These are phyloP conservation scores for Trametes coccinea DNA, from an alignment of 768 basidiomycete genomes.

Conservation along the genomic window DNA sequence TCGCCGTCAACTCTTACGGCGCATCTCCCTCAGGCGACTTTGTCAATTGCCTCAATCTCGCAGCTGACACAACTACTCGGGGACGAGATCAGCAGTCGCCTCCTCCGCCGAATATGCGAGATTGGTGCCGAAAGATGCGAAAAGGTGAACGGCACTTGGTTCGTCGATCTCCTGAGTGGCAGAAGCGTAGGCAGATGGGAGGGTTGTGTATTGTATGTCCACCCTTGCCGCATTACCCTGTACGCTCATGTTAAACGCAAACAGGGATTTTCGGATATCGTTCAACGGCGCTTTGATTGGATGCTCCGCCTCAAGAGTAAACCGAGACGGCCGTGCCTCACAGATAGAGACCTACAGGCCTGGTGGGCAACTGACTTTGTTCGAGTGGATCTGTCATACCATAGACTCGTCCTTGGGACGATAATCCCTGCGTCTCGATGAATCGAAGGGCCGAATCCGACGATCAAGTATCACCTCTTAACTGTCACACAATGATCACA, in stretches of 20 bases:
- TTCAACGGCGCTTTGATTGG: slow-evolving; percentile 52
- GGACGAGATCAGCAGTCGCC: slow-evolving; percentile 74
- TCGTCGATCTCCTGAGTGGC: slow-evolving; percentile 70
- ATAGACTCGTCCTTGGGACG: slow-evolving; percentile 36
- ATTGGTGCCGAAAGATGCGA: slow-evolving; percentile 60
- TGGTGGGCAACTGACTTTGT: slow-evolving; percentile 37
- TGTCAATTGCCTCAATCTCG: slow-evolving; percentile 71
- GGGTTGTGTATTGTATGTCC: slow-evolving; percentile 70
- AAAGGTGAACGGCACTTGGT: slow-evolving; percentile 61
- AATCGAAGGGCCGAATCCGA: too few species aligned
- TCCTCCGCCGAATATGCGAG: slow-evolving; percentile 69
- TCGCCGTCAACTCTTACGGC: slow-evolving; percentile 79
- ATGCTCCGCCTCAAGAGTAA: slow-evolving; percentile 51
- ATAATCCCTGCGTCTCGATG: neutral
- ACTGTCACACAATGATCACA: too few species aligned
- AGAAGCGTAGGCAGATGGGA: slow-evolving; percentile 75
- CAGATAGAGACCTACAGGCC: slow-evolving; percentile 42
- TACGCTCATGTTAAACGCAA: neutral
- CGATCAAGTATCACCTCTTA: too few species aligned
- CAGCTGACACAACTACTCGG: slow-evolving; percentile 73
- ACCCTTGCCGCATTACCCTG: neutral
- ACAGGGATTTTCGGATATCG: slow-evolving; percentile 64
- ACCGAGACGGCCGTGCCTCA: slow-evolving; percentile 26
- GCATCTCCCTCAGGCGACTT: slow-evolving; percentile 77
- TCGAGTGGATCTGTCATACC: slow-evolving; percentile 56